A percentile compares a stretch with the other conserved stretches of the same genome.
Evolutionary conservation across 1,139 yeast genomes (phyloP).

Genomic region (Hansenula anomala): DNA sequence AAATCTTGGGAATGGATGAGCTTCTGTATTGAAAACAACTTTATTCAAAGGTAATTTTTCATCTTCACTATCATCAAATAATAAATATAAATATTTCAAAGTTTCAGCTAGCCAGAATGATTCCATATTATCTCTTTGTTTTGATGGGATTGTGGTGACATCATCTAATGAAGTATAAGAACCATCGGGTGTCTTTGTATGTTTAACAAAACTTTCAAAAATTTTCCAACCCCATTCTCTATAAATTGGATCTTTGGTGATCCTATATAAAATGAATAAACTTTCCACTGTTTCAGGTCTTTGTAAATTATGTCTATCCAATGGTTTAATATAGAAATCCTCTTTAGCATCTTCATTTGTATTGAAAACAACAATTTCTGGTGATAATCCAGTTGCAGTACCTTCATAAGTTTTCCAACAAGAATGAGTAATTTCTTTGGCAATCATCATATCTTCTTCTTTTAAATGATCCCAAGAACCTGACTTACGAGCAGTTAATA

Average conservation of each 20-base stretch:
- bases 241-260: conserved; percentile 78
- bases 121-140: conserved; percentile 70
- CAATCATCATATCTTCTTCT: conserved; percentile 61
- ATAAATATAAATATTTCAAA: conserved; percentile 75
- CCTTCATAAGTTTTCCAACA: conserved; percentile 83
- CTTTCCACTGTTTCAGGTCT: conserved; percentile 96
- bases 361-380: conserved; percentile 85
- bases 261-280: conserved; percentile 70
- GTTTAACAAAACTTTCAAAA: conserved; percentile 61
- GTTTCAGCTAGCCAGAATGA: conserved; percentile 96
- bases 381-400: conserved; percentile 72
- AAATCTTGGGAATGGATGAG: conserved; percentile 81
- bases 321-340: conserved; percentile 67
- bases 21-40: conserved; percentile 86
- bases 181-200: conserved; percentile 50
- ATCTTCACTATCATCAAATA: conserved; percentile 67
- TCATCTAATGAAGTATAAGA: conserved; percentile 67
- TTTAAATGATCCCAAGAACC: conserved; percentile 40
- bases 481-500: conserved; percentile 44
- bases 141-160: conserved; percentile 49
- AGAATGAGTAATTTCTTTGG: conserved; percentile 70
- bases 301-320: conserved; percentile 80
- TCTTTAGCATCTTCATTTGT: conserved; percentile 28
- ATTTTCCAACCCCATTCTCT: conserved; percentile 91
- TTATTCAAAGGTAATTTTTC: conserved; percentile 49